phyloP scores from a whole-genome alignment of 2,329 filamentous ascomycete species.

The Colletotrichum spinosum region DNA sequence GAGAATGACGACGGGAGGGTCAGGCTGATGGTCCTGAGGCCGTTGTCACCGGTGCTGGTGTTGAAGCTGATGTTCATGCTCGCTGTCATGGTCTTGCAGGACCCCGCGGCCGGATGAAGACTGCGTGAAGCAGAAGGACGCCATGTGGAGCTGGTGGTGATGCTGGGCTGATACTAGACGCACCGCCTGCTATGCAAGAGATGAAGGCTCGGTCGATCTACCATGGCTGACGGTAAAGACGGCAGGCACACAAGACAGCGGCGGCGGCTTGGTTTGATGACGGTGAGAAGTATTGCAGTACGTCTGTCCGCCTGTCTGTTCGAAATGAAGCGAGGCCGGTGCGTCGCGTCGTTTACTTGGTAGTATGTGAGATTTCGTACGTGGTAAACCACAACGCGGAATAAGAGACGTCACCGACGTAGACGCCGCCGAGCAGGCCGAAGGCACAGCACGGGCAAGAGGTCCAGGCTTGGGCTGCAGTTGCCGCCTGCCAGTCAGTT shows the following conservation, averaged over 20 bases:
- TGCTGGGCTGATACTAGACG: slow-evolving; percentile 27
- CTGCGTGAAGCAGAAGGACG: slow-evolving; percentile 5
- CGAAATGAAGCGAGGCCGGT: slow-evolving; percentile 34
- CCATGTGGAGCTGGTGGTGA: slow-evolving; percentile 31
- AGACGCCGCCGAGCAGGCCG: neutral
- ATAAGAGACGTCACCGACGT: neutral
- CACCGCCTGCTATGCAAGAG: slow-evolving; percentile 33
- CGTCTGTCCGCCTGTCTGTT: slow-evolving; percentile 17
- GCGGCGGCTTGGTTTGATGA: slow-evolving; percentile 28
- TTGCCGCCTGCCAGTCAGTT: slow-evolving; percentile 7
- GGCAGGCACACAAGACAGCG: slow-evolving; percentile 31
- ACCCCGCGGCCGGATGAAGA: slow-evolving; percentile 1
- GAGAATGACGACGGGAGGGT: slow-evolving; percentile 18
- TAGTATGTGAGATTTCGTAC: too few species aligned
- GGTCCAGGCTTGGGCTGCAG: neutral
- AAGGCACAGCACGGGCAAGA: neutral
- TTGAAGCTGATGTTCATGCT: too few species aligned
- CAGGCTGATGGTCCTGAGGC: too few species aligned
- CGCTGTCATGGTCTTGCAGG: neutral
- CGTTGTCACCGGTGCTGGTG: too few species aligned
- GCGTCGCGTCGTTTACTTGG: slow-evolving; percentile 2
- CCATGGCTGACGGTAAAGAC: slow-evolving; percentile 28
- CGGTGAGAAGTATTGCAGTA: slow-evolving; percentile 17
- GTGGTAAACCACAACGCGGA: neutral
- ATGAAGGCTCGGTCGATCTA: slow-evolving; percentile 31